Evolutionary conservation across 108 stramenopile genomes (phyloP).

Genomic region (Skeletonema marinoi): DNA sequence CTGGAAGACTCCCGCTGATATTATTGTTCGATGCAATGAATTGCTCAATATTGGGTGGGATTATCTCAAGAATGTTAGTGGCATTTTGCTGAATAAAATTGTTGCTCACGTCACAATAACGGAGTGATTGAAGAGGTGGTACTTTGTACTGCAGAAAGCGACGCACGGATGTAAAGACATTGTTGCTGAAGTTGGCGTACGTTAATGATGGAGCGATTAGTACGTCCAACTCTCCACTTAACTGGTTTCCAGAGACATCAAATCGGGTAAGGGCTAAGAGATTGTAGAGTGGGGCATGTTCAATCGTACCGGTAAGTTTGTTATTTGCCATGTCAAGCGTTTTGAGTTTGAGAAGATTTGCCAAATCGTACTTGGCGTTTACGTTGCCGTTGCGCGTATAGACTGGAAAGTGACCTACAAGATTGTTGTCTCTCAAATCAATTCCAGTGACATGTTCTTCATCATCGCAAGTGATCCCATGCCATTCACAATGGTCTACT

Average conservation of each 20-base stretch:
- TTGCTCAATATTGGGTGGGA: conserved; percentile 16
- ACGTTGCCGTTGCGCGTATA: too few relatives aligned
- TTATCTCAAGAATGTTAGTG: conserved; percentile 5
- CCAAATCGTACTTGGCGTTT: too few relatives aligned
- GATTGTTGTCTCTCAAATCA: conserved; percentile 4
- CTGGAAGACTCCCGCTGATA: neutral
- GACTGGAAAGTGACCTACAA: too few relatives aligned
- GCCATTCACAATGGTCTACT: too few relatives aligned
- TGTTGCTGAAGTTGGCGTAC: neutral
- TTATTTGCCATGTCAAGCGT: too few relatives aligned
- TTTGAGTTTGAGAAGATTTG: too few relatives aligned
- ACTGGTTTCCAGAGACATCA: conserved; percentile 11
- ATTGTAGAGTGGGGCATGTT: too few relatives aligned
- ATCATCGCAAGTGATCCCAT: too few relatives aligned
- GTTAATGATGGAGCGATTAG: conserved; percentile 55
- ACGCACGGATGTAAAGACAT: too few relatives aligned
- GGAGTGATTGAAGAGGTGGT: conserved; percentile 1
- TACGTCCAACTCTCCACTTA: conserved; percentile 41
- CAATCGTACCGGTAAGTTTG: too few relatives aligned
- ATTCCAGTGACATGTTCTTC: neutral
- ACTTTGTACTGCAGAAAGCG: conserved; percentile 23
- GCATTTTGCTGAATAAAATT: conserved; percentile 9
- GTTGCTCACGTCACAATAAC: neutral
- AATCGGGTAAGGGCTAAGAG: conserved; percentile 35
- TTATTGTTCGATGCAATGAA: conserved; percentile 4